Evolutionary conservation across 179 eudicot species (phyloP), one percentile per base, ranked within the genome.

Genomic region (Gypsophila paniculata): DNA sequence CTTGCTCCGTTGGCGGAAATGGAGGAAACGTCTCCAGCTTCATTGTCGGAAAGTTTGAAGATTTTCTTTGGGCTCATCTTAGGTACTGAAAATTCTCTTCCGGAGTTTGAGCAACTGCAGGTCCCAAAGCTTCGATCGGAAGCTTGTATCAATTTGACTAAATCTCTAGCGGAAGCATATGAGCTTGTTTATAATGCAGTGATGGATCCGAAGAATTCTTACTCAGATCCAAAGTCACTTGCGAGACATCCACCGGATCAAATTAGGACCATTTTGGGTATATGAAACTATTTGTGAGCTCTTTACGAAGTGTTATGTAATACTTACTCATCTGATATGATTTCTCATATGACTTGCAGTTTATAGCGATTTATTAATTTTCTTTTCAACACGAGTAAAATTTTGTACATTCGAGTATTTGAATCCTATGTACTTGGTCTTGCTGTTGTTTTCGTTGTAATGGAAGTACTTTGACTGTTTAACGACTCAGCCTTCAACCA

Each of bases 231-330:
- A 2, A 92, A 88, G 84, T 86, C 97, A 3, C 79, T 94, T 59
- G 97, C 99, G 4, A 87, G 99, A 80, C 99, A 94, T 82, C 96
- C 97, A 8, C 99, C 99, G 2, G 89, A 85, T 80, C 97, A 91
- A 79, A 92, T 94, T 79, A 82, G 96, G 80, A 92, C 99, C 76
- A 94, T 94, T 81, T 87, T 94, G 83, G 99, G 99, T 57, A 94
- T 94, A 67, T 91, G 82, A 90, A 38, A 14, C 38, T 68, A 13
- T 17, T 70, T 69, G n/a, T 10, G 39, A 14, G 3, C 46, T 71
- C 34, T 18, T 29, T 44, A 36, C 0, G 17, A 36, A 21, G 61
- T 64, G 6, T 51, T 38, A 25, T 58, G 62, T 42, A 42, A 42
- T 42, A 6, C 46, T 2, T 23, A 10, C 23, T 23, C 1, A 26